Evolutionary conservation across 768 basidiomycete genomes (phyloP), one percentile per base, ranked within the genome.

Genomic region (Xerocomellus chrysenteron): DNA sequence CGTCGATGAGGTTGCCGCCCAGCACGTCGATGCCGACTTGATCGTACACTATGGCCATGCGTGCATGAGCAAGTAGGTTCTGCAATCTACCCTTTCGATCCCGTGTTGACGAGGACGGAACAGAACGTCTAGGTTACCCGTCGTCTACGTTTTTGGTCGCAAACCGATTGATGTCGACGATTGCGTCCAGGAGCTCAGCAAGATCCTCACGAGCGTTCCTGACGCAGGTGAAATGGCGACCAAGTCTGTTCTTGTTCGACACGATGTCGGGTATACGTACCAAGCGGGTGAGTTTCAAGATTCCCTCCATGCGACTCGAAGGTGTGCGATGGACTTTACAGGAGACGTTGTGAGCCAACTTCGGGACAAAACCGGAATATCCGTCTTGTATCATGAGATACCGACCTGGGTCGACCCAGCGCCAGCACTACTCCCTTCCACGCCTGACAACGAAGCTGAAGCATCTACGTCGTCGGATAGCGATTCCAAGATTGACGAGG

Each of bases 1-100:
- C 68, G 93, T 96, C 3, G 97, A 99, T 65, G 92, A 98, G 63
- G 89, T 98, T 6, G 90, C 94, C 6, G 94, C 96, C 4, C 88
- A 94, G 64, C 97, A 99, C 66, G 86, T 94, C 45, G 86, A 94
- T 60, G 93, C 94, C 0, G 92, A 98, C 67, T 84, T 87, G 9
- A 80, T 97, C 59, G 87, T 99, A 3, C 96, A 99, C 66, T 98
- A 97, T 65, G 96, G 96, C 2, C 91, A 97, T 75, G 94, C 96
- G 0, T 99, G 97, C 70, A 82, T 98, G 78, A 93, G 90, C 69
- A 84, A 87, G 94, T 96, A 63, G 60, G 92, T 78, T 35, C 26
- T 40, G 7, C 4, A 21, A 46, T 8, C 11, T 14, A 5, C 11
- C 5, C 21, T 3, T 21, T 26, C 19, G 4, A 26, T 41, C 13